Evolutionary conservation across 2,329 filamentous ascomycete species (phyloP), one percentile per base, ranked within the genome.

Genomic region (Fusarium austroafricanum): DNA sequence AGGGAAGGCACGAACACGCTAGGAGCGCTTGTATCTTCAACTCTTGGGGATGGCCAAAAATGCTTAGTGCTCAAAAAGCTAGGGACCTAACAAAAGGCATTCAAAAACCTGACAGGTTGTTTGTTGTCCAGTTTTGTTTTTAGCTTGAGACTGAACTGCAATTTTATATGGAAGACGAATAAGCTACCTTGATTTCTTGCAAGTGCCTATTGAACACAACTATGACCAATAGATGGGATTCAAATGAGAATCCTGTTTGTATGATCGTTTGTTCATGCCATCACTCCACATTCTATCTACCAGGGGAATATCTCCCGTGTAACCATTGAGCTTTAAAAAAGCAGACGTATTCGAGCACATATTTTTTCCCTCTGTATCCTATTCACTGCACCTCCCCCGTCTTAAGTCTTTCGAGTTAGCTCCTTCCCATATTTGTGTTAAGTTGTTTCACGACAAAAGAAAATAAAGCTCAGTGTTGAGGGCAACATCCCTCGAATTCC

Each of bases 141-240:
- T 65, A 68, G 38, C 45, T 53, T 35, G 20, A 65, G 46, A 56
- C 23, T 46, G 40, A 67, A 61, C 44, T 38, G 49, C 35, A 38
- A 64, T 29, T 56, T 53, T 17, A 45, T 14, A 33, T 31, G 35
- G 18, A 38, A 61, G 21, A 40, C 23, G 35, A 56, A 46, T 14
- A n/a, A 51, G 35, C 26, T 31, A 42, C 11, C 11, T 18, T 21
- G 20, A 31, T 5, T 18, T 12, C 18, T 44, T 18, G 10, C 33
- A n/a, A 18, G 20, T 17, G 23, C 15, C 15, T 17, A 23, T 12
- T 17, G 10, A 18, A 39, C 28, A 15, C 29, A 28, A 15, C 20
- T 20, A 43, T 44, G 11, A 14, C 31, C 14, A 18, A 26, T 20
- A 40, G 33, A 17, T 21, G 17, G 12, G 21, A 28, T 33, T 9